A percentile compares a stretch with the other conserved stretches of the same genome.
Evolutionary conservation across 2,329 filamentous ascomycete species (phyloP).

Genomic region (Teratosphaeria viscida): DNA sequence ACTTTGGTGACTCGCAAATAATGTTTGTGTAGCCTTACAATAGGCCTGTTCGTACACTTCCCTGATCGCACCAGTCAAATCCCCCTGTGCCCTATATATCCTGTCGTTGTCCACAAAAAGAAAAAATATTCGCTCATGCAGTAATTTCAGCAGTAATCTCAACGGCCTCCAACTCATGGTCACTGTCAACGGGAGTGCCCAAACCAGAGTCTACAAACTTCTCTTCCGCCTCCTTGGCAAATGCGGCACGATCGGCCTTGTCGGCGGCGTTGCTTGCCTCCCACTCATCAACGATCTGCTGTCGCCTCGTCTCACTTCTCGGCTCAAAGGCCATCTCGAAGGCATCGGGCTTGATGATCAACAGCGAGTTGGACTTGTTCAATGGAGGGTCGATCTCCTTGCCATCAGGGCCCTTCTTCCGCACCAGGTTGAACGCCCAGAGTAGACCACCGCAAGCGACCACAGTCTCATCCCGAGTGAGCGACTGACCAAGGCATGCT

Average conservation of each 20-base stretch:
- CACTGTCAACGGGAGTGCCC: neutral
- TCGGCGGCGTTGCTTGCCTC: slow-evolving; percentile 28
- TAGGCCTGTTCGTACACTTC: too few relatives aligned
- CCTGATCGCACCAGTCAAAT: too few relatives aligned
- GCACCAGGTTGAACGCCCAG: slow-evolving; percentile 38
- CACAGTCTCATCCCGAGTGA: slow-evolving; percentile 51
- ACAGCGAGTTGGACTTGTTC: slow-evolving; percentile 43
- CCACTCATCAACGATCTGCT: slow-evolving; percentile 32
- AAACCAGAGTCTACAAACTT: neutral
- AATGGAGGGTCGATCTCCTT: slow-evolving; percentile 27
- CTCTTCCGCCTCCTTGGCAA: slow-evolving; percentile 14
- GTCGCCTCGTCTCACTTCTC: slow-evolving; percentile 32
- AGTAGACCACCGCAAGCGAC: slow-evolving; percentile 42
- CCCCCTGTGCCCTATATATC: too few relatives aligned
- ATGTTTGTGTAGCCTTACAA: too few relatives aligned
- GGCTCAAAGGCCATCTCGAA: slow-evolving; percentile 47
- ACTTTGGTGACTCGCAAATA: too few relatives aligned
- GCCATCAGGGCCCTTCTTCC: slow-evolving; percentile 29
- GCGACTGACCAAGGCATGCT: slow-evolving; percentile 36
- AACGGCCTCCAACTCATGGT: slow-evolving; percentile 2
- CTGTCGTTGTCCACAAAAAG: neutral
- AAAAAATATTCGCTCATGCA: neutral
- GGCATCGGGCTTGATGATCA: slow-evolving; percentile 48
- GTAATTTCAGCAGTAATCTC: neutral
- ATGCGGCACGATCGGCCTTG: slow-evolving; percentile 25